Evolutionary conservation across 2,329 filamentous ascomycete species (phyloP).

Genomic region (Penicillium sp.): DNA sequence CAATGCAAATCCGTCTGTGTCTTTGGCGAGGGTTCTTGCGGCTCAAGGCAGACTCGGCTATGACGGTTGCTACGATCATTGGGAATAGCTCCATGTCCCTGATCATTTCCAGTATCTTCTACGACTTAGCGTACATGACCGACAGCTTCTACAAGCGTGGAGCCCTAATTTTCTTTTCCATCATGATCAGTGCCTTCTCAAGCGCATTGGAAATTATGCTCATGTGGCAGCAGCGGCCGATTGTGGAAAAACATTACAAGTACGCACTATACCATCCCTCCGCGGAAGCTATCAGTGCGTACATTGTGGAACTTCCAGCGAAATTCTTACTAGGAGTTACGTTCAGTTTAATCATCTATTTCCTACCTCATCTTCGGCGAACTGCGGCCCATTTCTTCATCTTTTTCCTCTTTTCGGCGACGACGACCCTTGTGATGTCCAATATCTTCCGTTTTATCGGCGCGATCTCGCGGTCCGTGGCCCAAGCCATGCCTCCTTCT

Average conservation of each 20-base stretch:
- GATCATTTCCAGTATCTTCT: conserved; percentile 76
- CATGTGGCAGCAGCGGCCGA: conserved; percentile 82
- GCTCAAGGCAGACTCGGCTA: conserved; percentile 68
- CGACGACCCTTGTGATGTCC: conserved; percentile 72
- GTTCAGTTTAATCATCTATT: conserved; percentile 81
- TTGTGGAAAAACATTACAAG: conserved; percentile 83
- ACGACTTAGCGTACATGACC: conserved; percentile 64
- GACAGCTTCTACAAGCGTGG: conserved; percentile 73
- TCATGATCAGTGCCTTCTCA: conserved; percentile 78
- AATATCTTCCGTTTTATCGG: conserved; percentile 81
- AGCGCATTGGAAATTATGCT: conserved; percentile 77
- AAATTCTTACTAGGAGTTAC: conserved; percentile 68
- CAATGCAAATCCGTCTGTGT: conserved; percentile 72
- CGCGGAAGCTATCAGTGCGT: conserved; percentile 81
- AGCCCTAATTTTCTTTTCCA: conserved; percentile 77
- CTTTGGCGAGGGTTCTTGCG: conserved; percentile 75
- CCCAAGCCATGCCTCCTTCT: conserved; percentile 56
- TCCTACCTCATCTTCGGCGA: conserved; percentile 77
- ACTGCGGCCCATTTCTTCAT: conserved; percentile 78
- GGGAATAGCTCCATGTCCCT: conserved; percentile 72
- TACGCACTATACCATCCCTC: conserved; percentile 89
- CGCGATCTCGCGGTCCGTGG: conserved; percentile 66
- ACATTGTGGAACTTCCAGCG: conserved; percentile 80
- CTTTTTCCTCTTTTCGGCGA: conserved; percentile 74
- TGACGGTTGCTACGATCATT: conserved; percentile 62